phyloP scores from a whole-genome alignment of 2,329 filamentous ascomycete genomes.

The Atkinsonella texensis region DNA sequence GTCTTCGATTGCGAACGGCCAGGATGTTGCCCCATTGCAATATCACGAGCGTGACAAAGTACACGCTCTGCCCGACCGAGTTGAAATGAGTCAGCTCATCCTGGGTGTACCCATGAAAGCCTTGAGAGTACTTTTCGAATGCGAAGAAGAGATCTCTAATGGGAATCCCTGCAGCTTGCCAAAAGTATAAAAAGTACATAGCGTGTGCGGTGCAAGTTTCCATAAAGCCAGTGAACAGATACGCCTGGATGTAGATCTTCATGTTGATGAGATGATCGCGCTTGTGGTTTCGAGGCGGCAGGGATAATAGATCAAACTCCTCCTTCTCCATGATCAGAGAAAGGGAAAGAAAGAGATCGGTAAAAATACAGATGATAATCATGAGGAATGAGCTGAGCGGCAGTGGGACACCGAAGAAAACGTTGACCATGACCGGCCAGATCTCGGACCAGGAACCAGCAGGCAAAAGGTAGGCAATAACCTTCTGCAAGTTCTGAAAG shows the following conservation, averaged over 20 bases:
- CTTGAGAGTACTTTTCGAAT: slow-evolving; percentile 34
- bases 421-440: slow-evolving; percentile 43
- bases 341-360: slow-evolving; percentile 38
- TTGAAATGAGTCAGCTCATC: slow-evolving; percentile 36
- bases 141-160: slow-evolving; percentile 35
- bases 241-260: slow-evolving; percentile 38
- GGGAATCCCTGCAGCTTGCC: slow-evolving; percentile 33
- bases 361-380: slow-evolving; percentile 47
- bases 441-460: slow-evolving; percentile 45
- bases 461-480: slow-evolving; percentile 33
- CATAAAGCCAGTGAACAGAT: slow-evolving; percentile 39
- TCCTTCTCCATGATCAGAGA: slow-evolving; percentile 44
- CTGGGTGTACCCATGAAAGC: slow-evolving; percentile 35
- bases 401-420: slow-evolving; percentile 41
- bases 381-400: slow-evolving; percentile 41
- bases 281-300: slow-evolving; percentile 37
- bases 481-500: slow-evolving; percentile 30
- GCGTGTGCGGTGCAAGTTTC: slow-evolving; percentile 36
- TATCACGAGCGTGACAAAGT: slow-evolving; percentile 42
- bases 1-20: slow-evolving; percentile 36
- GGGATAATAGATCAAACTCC: slow-evolving; percentile 38
- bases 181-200: slow-evolving; percentile 45
- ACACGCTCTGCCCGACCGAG: slow-evolving; percentile 36
- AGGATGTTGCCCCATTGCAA: slow-evolving; percentile 43
- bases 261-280: slow-evolving; percentile 39